Evolutionary conservation across 305 asterid genomes (phyloP).

Genomic region (Coffea humblotiana): DNA sequence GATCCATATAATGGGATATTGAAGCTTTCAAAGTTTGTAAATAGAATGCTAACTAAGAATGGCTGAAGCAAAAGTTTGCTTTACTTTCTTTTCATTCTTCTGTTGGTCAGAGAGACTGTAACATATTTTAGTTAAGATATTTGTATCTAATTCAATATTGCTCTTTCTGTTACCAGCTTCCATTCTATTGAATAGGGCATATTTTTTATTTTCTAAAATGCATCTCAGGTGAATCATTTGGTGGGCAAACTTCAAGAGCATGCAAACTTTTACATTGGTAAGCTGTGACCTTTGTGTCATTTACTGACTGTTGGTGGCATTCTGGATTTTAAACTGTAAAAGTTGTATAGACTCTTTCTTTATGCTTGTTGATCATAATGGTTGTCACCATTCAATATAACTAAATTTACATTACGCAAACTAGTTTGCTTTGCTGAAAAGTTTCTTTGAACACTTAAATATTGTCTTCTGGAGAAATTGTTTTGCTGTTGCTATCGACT

Average conservation of each 20-base stretch:
- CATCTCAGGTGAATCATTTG: slow-evolving; percentile 72
- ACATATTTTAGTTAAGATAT: neutral
- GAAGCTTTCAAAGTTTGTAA: neutral
- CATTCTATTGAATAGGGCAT: neutral
- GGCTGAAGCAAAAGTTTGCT: neutral
- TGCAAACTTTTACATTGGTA: slow-evolving; percentile 75
- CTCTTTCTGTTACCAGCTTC: neutral
- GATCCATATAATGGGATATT: neutral
- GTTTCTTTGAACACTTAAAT: neutral
- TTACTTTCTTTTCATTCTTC: slow-evolving; percentile 6
- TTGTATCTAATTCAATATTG: neutral
- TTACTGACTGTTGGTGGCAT: neutral
- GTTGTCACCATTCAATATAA: neutral
- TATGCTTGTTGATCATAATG: neutral
- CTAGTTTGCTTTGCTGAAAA: neutral
- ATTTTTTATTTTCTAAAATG: neutral
- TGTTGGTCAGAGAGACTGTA: neutral
- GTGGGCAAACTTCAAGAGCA: slow-evolving; percentile 62
- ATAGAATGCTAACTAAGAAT: neutral
- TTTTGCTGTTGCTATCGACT: neutral
- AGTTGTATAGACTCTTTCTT: neutral
- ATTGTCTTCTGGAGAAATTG: neutral
- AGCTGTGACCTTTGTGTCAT: slow-evolving; percentile 31
- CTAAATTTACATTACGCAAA: neutral
- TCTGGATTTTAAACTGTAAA: neutral